Conservation (phyloP, 257 asterid genomes). For the Solanum gracilifrons region DNA sequence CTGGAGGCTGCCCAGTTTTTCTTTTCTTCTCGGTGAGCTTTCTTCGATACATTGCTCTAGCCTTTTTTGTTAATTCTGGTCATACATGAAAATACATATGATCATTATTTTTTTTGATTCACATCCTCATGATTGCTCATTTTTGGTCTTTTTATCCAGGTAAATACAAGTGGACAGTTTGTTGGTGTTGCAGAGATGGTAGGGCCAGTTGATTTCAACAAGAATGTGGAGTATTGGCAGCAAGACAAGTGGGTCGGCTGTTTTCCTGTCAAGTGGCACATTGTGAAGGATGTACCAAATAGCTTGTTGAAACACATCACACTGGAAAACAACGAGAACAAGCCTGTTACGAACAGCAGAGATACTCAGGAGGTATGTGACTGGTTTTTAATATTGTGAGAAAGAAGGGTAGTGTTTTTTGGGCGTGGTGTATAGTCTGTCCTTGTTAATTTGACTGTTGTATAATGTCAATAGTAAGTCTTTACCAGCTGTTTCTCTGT, state of each 20-base stretch:
- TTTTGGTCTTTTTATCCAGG: conserved; percentile 20
- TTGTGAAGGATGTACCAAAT: conserved; percentile 76
- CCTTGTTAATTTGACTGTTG: background rate
- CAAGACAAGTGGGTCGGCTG: conserved; percentile 85
- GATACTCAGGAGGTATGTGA: conserved; percentile 68
- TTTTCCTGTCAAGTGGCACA: conserved; percentile 81
- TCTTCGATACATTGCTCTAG: background rate
- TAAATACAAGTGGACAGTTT: conserved; percentile 72
- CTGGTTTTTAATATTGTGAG: background rate
- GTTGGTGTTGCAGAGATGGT: conserved; percentile 78
- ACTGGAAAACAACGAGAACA: conserved; percentile 66
- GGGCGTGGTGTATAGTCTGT: background rate
- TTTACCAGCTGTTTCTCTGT: background rate
- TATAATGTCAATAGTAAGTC: background rate
- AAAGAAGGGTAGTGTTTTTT: background rate
- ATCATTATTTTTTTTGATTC: background rate
- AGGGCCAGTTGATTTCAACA: conserved; percentile 68
- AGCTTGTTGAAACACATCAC: conserved; percentile 58
- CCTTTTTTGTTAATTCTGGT: background rate
- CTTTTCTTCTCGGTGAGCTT: conserved; percentile 61
- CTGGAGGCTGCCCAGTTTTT: conserved; percentile 51
- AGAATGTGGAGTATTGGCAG: conserved; percentile 74
- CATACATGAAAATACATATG: background rate
- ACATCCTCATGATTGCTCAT: background rate
- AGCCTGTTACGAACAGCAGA: conserved; percentile 71